phyloP scores from a whole-genome alignment of 2,329 filamentous ascomycete genomes.

The Penicillium sp. region DNA sequence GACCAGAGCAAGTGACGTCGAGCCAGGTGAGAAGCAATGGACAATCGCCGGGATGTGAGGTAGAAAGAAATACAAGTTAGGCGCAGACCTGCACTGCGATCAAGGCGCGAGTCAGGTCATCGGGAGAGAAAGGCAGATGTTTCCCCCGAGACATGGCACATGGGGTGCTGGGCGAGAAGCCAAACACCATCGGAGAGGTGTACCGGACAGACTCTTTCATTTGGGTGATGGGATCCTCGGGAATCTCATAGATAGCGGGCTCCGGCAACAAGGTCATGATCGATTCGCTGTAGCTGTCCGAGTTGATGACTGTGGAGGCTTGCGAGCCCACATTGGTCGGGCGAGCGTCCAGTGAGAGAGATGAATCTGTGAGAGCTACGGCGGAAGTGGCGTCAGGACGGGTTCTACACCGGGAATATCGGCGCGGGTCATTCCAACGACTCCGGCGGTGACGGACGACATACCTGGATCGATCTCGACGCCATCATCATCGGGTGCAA shows the following conservation, averaged over 20 bases:
- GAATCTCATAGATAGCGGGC: conserved; percentile 17
- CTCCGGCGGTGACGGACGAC: conserved; percentile 1
- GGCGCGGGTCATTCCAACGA: too few relatives aligned
- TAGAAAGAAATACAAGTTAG: conserved; percentile 10
- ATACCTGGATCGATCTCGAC: conserved; percentile 21
- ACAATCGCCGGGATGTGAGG: conserved; percentile 18
- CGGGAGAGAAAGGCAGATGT: conserved; percentile 30
- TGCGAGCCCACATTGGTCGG: conserved; percentile 29
- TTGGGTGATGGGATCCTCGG: conserved; percentile 26
- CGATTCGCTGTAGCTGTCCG: conserved; percentile 33
- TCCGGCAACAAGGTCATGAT: conserved; percentile 33
- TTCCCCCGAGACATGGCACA: conserved; percentile 21
- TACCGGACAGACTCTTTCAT: conserved; percentile 32
- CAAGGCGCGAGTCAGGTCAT: conserved; percentile 36
- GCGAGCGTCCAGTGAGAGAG: conserved; percentile 21
- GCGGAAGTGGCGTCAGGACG: conserved; percentile 6
- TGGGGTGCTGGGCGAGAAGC: conserved; percentile 22
- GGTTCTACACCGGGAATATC: not conserved
- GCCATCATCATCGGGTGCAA: conserved; percentile 21
- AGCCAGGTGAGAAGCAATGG: conserved; percentile 5
- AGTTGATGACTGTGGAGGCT: conserved; percentile 34
- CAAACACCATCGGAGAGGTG: conserved; percentile 28
- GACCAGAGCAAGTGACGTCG: conserved; percentile 10
- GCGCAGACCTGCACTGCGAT: conserved; percentile 33
- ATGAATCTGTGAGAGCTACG: conserved; percentile 7